Evolutionary conservation across 495 filamentous ascomycete species (phyloP).

Genomic region (Aspergillus sclerotiicarbonarius): DNA sequence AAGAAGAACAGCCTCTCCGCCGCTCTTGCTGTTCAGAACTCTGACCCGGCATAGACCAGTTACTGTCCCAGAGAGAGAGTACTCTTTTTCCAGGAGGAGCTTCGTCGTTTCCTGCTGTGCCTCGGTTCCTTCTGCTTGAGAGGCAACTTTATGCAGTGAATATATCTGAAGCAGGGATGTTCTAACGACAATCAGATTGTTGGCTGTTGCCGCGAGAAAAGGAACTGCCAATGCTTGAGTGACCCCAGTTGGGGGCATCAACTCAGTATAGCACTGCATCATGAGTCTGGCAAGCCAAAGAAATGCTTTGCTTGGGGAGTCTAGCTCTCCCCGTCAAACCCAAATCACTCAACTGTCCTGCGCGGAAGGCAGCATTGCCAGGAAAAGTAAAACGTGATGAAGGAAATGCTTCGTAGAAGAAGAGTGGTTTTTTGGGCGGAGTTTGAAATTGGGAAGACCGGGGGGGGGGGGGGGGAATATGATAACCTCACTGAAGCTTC

Average conservation of each 20-base stretch:
- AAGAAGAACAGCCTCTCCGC: slow-evolving; percentile 79
- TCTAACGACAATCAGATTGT: slow-evolving; percentile 84
- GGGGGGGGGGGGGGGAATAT: not conserved
- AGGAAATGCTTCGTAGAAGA: not conserved
- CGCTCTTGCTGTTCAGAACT: slow-evolving; percentile 64
- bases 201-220: slow-evolving; percentile 70
- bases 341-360: slow-evolving; percentile 18
- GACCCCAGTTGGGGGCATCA: slow-evolving; percentile 89
- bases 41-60: slow-evolving; percentile 78
- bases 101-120: slow-evolving; percentile 59
- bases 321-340: slow-evolving; percentile 18
- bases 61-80: slow-evolving; percentile 75
- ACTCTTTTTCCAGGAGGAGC: slow-evolving; percentile 84
- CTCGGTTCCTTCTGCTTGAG: slow-evolving; percentile 44
- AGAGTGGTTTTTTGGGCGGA: too few relatives aligned
- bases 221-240: slow-evolving; percentile 79
- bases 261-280: slow-evolving; percentile 86
- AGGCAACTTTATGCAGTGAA: slow-evolving; percentile 32
- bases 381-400: not conserved
- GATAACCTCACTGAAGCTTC: not conserved
- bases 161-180: slow-evolving; percentile 92
- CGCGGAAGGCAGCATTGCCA: slow-evolving; percentile 13
- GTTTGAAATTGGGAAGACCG: not conserved
- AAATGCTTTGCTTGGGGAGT: not conserved
- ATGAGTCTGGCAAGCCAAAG: not conserved